Evolutionary conservation across 2,329 filamentous ascomycete species (phyloP).

Genomic region (Alternaria gaisen): DNA sequence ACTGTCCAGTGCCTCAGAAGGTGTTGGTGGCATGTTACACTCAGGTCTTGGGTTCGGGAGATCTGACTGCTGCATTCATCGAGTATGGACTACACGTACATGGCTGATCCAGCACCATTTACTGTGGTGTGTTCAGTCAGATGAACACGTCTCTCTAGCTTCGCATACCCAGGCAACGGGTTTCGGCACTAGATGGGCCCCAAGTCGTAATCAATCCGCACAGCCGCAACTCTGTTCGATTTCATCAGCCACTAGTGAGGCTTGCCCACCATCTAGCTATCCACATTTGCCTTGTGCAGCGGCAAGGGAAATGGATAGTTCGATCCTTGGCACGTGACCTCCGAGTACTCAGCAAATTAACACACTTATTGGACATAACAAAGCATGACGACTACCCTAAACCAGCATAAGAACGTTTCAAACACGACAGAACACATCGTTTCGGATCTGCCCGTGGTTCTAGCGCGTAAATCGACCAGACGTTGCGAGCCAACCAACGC

Average conservation of each 20-base stretch:
- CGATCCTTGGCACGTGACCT: constrained; percentile 7
- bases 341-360: not conserved
- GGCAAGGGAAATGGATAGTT: not conserved
- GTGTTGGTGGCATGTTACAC: not conserved
- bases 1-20: not conserved
- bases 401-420: constrained; percentile 22
- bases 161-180: not conserved
- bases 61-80: not conserved
- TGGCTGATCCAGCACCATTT: not conserved
- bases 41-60: not conserved
- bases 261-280: not conserved
- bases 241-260: not conserved
- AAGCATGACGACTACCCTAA: constrained; percentile 10
- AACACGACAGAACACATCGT: constrained; percentile 20
- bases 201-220: not conserved
- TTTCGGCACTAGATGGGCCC: not conserved
- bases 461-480: constrained; percentile 19
- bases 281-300: not conserved
- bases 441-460: constrained; percentile 19
- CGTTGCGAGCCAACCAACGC: constrained; percentile 25
- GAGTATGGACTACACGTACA: not conserved
- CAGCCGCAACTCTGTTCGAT: not conserved
- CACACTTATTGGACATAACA: constrained; percentile 6
- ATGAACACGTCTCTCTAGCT: not conserved
- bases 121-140: not conserved